Percentiles rank a stretch among this genome's conserved stretches.
phyloP scores from a whole-genome alignment of 345 rosid genomes.

The Eucalyptus curtisii region DNA sequence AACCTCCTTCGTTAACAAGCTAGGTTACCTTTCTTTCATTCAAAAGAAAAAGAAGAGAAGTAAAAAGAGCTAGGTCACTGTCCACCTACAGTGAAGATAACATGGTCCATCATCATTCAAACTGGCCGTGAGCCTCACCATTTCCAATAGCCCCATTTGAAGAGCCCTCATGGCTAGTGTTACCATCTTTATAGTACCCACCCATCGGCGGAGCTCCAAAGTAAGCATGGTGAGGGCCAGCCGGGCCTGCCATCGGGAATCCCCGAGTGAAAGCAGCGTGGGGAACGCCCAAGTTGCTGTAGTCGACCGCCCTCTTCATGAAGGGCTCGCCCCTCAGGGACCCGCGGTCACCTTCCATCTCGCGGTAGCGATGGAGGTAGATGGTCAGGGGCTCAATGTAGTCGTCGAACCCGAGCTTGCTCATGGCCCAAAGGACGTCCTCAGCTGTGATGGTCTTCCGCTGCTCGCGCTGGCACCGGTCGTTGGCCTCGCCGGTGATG shows the following conservation, averaged over 20 bases:
- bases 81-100: not conserved
- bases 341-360: constrained; percentile 57
- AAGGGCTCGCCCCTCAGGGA: constrained; percentile 37
- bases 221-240: constrained; percentile 38
- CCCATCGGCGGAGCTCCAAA: constrained; percentile 6
- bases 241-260: constrained; percentile 27
- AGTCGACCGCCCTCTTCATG: constrained; percentile 40
- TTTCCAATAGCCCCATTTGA: constrained; percentile 5
- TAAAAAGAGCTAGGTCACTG: not conserved
- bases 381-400: constrained; percentile 71
- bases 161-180: constrained; percentile 1
- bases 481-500: constrained; percentile 94
- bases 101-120: constrained; percentile 7
- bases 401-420: constrained; percentile 87
- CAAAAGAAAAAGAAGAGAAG: not conserved
- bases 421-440: constrained; percentile 91
- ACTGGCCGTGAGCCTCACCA: constrained; percentile 6
- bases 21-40: not conserved
- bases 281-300: constrained; percentile 9
- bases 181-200: constrained; percentile 19
- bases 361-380: constrained; percentile 75
- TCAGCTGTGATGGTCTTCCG: constrained; percentile 94
- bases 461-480: constrained; percentile 92
- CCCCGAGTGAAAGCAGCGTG: constrained; percentile 23
- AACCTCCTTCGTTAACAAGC: not conserved